These are phyloP conservation scores for Phalaenopsis hybrid DNA, from an alignment of 116 monocot species.

Conservation along the genomic window DNA sequence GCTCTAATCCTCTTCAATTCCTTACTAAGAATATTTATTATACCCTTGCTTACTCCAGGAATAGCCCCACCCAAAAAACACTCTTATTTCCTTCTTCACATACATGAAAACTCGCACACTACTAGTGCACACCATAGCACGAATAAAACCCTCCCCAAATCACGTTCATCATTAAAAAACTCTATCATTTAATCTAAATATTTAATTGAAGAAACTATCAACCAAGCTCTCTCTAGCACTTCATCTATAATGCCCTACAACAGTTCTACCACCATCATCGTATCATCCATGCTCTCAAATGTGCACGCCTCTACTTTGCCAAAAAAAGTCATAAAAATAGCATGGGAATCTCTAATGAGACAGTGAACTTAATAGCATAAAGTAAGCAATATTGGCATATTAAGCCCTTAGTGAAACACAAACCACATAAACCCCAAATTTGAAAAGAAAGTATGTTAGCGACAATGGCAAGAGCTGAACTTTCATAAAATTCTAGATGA, in stretches of 20 bases:
- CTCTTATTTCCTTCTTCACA: background rate
- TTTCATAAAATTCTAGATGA: background rate
- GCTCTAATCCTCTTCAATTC: background rate
- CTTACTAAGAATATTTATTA: background rate
- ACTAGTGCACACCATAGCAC: background rate
- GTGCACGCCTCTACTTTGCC: background rate
- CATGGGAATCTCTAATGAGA: background rate
- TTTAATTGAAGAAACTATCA: background rate
- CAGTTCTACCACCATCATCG: background rate
- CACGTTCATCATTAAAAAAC: background rate
- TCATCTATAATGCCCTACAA: background rate
- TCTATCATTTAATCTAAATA: background rate
- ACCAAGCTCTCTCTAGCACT: background rate
- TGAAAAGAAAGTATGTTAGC: background rate
- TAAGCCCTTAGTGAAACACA: background rate
- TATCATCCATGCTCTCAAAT: background rate
- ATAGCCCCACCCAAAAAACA: background rate
- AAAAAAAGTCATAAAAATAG: background rate
- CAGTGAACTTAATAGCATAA: background rate
- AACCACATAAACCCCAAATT: background rate
- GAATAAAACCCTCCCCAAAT: background rate
- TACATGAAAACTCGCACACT: background rate
- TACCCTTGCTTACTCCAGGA: background rate
- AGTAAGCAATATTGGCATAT: background rate
- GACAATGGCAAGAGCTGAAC: background rate